These are phyloP conservation scores for Diaporthe ampelina DNA, from an alignment of 2,329 filamentous ascomycete genomes.

Conservation along the genomic window DNA sequence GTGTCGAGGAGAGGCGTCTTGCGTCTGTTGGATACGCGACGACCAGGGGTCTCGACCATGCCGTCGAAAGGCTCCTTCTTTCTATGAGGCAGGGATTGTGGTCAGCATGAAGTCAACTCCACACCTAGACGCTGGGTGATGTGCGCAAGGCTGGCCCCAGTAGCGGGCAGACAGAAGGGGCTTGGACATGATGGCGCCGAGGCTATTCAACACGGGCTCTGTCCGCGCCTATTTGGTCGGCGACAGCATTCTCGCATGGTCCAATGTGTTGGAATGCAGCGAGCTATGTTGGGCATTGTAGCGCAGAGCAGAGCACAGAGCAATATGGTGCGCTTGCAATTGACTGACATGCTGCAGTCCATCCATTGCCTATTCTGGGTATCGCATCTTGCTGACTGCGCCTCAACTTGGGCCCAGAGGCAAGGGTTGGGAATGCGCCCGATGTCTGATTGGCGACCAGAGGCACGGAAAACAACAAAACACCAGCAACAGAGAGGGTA, in stretches of 20 bases:
- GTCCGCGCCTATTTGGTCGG: background rate
- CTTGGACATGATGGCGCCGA: background rate
- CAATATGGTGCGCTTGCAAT: background rate
- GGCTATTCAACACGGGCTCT: background rate
- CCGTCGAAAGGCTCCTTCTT: constrained; percentile 74
- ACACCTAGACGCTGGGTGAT: background rate
- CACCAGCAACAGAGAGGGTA: background rate
- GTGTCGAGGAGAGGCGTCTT: constrained; percentile 62
- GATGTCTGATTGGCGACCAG: constrained; percentile 10
- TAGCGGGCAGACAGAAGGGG: too few species aligned
- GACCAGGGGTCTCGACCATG: constrained; percentile 71
- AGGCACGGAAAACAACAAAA: background rate
- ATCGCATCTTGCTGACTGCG: background rate
- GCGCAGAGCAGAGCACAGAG: background rate
- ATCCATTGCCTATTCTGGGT: constrained; percentile 17
- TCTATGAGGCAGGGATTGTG: constrained; percentile 50
- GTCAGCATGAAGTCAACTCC: background rate
- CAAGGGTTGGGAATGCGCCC: constrained; percentile 9
- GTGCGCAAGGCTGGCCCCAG: background rate
- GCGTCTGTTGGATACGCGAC: constrained; percentile 60
- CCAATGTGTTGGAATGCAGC: background rate
- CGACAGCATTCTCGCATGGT: background rate
- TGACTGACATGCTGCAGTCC: background rate
- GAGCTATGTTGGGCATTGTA: background rate
- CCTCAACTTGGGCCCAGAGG: background rate